Evolutionary conservation across 1,284 basidiomycete species (phyloP).

Genomic region (Cerioporus squamosus): DNA sequence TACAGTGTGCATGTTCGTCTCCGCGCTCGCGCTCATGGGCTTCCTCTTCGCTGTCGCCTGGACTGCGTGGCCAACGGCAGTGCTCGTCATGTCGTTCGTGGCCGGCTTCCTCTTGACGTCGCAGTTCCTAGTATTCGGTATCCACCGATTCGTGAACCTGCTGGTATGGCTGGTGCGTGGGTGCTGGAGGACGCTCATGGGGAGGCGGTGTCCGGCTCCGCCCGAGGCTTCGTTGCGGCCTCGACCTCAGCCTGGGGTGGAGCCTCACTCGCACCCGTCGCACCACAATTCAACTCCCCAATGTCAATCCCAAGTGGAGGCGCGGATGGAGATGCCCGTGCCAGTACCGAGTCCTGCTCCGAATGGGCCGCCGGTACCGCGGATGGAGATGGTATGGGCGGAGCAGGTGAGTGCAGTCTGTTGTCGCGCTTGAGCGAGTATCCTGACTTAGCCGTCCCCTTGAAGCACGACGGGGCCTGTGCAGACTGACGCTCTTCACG

Average conservation of each 20-base stretch:
- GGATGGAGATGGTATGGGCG: slow-evolving; percentile 3
- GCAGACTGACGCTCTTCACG: too few species aligned
- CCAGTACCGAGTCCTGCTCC: slow-evolving; percentile 1
- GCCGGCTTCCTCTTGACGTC: slow-evolving; percentile 60
- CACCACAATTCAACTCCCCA: too few species aligned
- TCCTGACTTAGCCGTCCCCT: too few species aligned
- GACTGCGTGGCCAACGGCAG: slow-evolving; percentile 61
- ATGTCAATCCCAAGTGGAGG: not conserved
- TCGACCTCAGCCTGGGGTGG: too few species aligned
- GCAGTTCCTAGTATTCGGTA: slow-evolving; percentile 67
- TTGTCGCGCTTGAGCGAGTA: too few species aligned
- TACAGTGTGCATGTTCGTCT: slow-evolving; percentile 56
- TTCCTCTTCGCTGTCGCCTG: slow-evolving; percentile 67
- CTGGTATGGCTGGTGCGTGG: not conserved
- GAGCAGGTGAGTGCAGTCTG: not conserved
- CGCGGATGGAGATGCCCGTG: slow-evolving; percentile 11
- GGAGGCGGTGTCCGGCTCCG: not conserved
- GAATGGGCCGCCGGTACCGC: not conserved
- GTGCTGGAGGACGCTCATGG: not conserved
- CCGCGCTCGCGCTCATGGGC: slow-evolving; percentile 54
- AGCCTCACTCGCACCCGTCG: too few species aligned
- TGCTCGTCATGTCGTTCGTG: slow-evolving; percentile 57
- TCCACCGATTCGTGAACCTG: not conserved
- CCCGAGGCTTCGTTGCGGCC: not conserved
- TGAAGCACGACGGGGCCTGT: too few species aligned